These are phyloP conservation scores for Fusarium continuum DNA, from an alignment of 2,329 filamentous ascomycete species.

Conservation along the genomic window DNA sequence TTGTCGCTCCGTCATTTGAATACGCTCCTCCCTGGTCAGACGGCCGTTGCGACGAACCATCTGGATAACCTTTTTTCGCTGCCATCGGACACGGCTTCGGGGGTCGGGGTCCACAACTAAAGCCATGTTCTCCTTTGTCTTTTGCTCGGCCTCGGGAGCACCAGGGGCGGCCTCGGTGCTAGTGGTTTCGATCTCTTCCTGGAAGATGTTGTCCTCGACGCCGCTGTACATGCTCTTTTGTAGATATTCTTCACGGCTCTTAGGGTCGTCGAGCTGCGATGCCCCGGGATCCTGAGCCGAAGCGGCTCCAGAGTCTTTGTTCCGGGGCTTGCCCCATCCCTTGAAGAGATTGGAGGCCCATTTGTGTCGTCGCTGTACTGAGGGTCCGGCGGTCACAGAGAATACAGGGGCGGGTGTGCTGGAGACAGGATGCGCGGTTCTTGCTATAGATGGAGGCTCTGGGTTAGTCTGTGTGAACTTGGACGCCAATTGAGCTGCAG, in stretches of 20 bases:
- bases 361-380: slow-evolving; percentile 52
- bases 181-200: slow-evolving; percentile 62
- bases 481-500: slow-evolving; percentile 29
- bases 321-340: slow-evolving; percentile 46
- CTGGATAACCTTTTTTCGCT: slow-evolving; percentile 84
- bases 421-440: slow-evolving; percentile 30
- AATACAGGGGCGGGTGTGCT: slow-evolving; percentile 29
- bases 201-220: slow-evolving; percentile 68
- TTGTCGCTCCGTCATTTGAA: slow-evolving; percentile 71
- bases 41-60: slow-evolving; percentile 69
- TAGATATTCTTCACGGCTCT: slow-evolving; percentile 54
- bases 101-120: slow-evolving; percentile 80
- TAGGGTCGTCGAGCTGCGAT: slow-evolving; percentile 54
- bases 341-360: slow-evolving; percentile 55
- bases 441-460: slow-evolving; percentile 32
- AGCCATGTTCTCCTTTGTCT: slow-evolving; percentile 63
- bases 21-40: slow-evolving; percentile 67
- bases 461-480: slow-evolving; percentile 22
- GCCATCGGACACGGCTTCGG: slow-evolving; percentile 74
- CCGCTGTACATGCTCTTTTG: slow-evolving; percentile 53
- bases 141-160: slow-evolving; percentile 50
- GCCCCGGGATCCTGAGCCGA: slow-evolving; percentile 36
- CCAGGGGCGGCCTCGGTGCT: slow-evolving; percentile 28
- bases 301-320: slow-evolving; percentile 47
- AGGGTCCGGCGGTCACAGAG: slow-evolving; percentile 25